These are phyloP conservation scores for Setaria italica DNA, from an alignment of 202 grass and related monocot species.

Conservation along the genomic window DNA sequence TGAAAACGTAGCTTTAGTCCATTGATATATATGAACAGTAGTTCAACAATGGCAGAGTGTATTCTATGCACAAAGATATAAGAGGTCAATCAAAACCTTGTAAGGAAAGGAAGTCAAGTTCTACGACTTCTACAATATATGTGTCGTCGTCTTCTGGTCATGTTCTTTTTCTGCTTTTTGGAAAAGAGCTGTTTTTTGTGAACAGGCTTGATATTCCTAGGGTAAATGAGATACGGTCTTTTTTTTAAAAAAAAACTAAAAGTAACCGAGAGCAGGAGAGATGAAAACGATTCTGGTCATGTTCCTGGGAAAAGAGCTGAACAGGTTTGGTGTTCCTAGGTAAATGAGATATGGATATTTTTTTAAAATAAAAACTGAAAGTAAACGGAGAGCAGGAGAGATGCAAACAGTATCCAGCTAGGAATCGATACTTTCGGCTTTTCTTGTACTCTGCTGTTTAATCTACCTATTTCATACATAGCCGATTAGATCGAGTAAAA, in stretches of 20 bases:
- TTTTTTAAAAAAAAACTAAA: too few relatives aligned
- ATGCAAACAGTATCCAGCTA: too few relatives aligned
- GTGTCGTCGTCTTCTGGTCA: background rate
- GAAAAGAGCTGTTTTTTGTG: too few relatives aligned
- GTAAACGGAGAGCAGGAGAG: background rate
- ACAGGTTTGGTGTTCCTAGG: background rate
- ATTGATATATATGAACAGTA: background rate
- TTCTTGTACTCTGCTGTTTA: too few relatives aligned
- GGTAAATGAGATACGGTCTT: too few relatives aligned
- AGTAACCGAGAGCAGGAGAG: too few relatives aligned
- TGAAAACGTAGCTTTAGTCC: slow-evolving; percentile 1
- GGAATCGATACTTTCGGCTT: too few relatives aligned
- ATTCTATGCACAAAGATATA: background rate
- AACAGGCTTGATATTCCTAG: too few relatives aligned
- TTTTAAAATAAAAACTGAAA: background rate
- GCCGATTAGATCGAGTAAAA: too few relatives aligned
- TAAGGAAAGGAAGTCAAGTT: background rate
- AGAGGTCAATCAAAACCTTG: background rate
- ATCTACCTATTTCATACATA: too few relatives aligned
- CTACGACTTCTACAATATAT: background rate
- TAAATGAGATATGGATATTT: background rate
- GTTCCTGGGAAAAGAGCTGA: background rate
- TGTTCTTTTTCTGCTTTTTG: too few relatives aligned
- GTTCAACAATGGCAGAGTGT: background rate
- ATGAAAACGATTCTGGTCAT: too few relatives aligned